phyloP scores from a whole-genome alignment of 768 basidiomycete species.

The Tremella mesenterica region DNA sequence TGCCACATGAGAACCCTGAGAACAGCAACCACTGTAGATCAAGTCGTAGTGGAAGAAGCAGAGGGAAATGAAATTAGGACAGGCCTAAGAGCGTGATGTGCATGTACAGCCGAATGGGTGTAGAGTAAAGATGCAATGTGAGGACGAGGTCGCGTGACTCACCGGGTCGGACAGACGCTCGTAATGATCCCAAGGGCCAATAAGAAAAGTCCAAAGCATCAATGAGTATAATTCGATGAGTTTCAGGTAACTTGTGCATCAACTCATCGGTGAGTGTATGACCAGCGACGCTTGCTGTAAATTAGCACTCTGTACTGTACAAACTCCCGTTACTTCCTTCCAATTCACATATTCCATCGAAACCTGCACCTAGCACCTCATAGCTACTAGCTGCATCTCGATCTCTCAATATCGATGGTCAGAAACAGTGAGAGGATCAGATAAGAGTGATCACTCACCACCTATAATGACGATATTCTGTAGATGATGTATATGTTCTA shows the following conservation, averaged over 20 bases:
- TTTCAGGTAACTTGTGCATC: slow-evolving; percentile 18
- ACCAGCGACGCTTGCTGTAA: slow-evolving; percentile 35
- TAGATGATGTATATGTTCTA: too few species aligned
- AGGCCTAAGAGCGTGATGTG: too few species aligned
- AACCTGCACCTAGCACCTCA: neutral
- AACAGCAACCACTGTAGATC: too few species aligned
- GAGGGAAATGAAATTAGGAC: too few species aligned
- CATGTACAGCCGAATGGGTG: too few species aligned
- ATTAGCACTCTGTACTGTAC: too few species aligned
- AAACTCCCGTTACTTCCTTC: too few species aligned
- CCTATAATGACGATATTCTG: slow-evolving; percentile 42
- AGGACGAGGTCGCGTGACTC: too few species aligned
- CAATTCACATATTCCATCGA: neutral
- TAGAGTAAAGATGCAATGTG: too few species aligned
- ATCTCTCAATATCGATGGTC: neutral
- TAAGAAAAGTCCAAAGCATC: slow-evolving; percentile 26
- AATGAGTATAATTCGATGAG: slow-evolving; percentile 36
- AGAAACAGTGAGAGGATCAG: too few species aligned
- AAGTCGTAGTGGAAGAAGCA: too few species aligned
- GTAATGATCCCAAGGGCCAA: slow-evolving; percentile 32
- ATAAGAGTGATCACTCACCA: slow-evolving; percentile 15
- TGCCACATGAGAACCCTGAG: too few species aligned
- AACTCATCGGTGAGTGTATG: slow-evolving; percentile 25
- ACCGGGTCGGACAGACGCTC: slow-evolving; percentile 38
- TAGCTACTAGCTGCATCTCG: neutral